phyloP scores from a whole-genome alignment of 2,329 filamentous ascomycete genomes.

The Ophiostoma tasmaniense region DNA sequence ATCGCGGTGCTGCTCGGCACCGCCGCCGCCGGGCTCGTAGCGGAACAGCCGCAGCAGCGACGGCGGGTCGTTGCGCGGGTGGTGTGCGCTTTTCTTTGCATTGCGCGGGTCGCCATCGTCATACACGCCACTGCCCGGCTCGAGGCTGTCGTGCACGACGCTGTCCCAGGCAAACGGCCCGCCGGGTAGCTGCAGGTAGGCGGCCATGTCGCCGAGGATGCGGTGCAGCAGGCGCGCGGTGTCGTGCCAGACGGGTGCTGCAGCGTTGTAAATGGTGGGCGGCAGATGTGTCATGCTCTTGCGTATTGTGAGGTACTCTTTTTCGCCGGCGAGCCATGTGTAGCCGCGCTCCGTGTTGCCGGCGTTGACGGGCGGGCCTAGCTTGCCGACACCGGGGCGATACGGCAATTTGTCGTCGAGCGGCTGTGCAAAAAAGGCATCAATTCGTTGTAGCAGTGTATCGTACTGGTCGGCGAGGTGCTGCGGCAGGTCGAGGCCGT shows the following conservation, averaged over 20 bases:
- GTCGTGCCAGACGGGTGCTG: slow-evolving; percentile 20
- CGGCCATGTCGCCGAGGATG: slow-evolving; percentile 21
- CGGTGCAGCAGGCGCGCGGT: slow-evolving; percentile 21
- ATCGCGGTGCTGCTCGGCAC: slow-evolving; percentile 22
- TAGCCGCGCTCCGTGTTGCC: slow-evolving; percentile 20
- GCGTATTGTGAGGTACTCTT: slow-evolving; percentile 22
- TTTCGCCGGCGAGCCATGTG: slow-evolving; percentile 18
- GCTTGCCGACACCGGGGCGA: slow-evolving; percentile 8
- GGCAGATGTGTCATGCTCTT: slow-evolving; percentile 20
- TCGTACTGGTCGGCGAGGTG: slow-evolving; percentile 13
- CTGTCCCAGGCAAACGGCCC: slow-evolving; percentile 17
- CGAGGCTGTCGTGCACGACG: slow-evolving; percentile 19
- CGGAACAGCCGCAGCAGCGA: slow-evolving; percentile 23
- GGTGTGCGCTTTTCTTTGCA: not conserved
- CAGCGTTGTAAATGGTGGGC: not conserved
- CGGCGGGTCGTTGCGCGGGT: slow-evolving; percentile 20
- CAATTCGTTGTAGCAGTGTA: slow-evolving; percentile 12
- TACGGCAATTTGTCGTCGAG: slow-evolving; percentile 15
- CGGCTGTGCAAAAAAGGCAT: slow-evolving; percentile 20
- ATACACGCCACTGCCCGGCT: slow-evolving; percentile 3
- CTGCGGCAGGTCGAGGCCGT: slow-evolving; percentile 17
- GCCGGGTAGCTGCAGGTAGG: slow-evolving; percentile 15
- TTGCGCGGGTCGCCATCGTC: not conserved
- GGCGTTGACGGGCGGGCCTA: slow-evolving; percentile 14
- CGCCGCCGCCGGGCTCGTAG: slow-evolving; percentile 21